phyloP scores from a whole-genome alignment of 176 grass and related monocot species.

The Eleusine coracana region DNA sequence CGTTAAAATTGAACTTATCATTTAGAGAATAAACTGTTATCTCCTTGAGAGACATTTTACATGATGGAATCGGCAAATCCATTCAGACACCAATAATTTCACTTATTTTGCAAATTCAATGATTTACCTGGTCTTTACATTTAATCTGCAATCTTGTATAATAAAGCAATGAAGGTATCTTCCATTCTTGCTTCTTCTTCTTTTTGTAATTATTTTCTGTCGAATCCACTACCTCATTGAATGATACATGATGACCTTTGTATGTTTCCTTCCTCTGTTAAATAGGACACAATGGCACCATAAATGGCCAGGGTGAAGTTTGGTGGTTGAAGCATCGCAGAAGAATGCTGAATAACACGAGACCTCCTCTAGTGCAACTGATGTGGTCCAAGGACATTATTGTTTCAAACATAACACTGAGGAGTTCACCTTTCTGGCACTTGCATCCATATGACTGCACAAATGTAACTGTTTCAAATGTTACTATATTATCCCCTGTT shows the following conservation, averaged over 20 bases:
- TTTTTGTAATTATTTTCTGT: neutral
- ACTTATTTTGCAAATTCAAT: neutral
- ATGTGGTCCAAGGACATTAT: conserved; percentile 96
- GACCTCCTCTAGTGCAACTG: conserved; percentile 87
- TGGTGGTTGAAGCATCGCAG: conserved; percentile 93
- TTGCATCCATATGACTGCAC: conserved; percentile 97
- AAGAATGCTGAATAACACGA: conserved; percentile 91
- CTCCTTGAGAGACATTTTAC: conserved; percentile 6
- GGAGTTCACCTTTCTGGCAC: conserved; percentile 93
- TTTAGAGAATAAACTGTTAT: conserved; percentile 2
- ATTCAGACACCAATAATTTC: neutral
- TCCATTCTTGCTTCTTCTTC: neutral
- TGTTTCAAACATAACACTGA: conserved; percentile 82
- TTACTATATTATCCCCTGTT: conserved; percentile 86
- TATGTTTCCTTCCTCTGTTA: conserved; percentile 2
- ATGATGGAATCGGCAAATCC: neutral
- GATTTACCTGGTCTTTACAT: conserved; percentile 16
- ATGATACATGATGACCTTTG: conserved; percentile 18
- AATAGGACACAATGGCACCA: conserved; percentile 94
- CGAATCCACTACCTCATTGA: conserved; percentile 7
- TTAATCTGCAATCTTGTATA: conserved; percentile 18
- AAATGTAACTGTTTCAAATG: conserved; percentile 85
- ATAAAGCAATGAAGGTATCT: neutral
- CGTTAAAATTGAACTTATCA: neutral
- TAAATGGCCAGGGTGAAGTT: conserved; percentile 89